Base-by-base conservation (phyloP, 768 basidiomycete genomes). In the Lanmaoa rubissima region DNA sequence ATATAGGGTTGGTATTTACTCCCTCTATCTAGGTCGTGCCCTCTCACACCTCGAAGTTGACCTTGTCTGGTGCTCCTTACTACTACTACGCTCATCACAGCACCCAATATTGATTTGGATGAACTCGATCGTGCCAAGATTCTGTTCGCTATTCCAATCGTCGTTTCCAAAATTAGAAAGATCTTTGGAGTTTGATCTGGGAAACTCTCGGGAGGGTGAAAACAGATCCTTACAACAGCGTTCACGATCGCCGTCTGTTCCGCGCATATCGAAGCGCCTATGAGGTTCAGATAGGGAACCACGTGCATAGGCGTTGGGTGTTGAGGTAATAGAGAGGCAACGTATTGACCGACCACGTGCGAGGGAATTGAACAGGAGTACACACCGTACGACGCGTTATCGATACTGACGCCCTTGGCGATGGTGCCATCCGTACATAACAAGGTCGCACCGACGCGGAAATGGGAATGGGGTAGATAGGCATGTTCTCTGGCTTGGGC, bases 161-260 rank as follows among this genome's bases (percentile, higher is more conserved):
- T 24, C 21, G 21, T 24, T 24, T 28, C 28, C 28, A 28, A 28
- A 28, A 31, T 24, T 24, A 24, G 21, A 24, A 24, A 24, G 21
- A 24, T 24, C 21, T 24, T 24, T 2, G 21, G 21, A 24, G 21
- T 24, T 24, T 24, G 21, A 24, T 24, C 21, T 24, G 21, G n/a
- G n/a, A n/a, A n/a, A n/a, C n/a, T n/a, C n/a, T n/a, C n/a, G n/a
- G n/a, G n/a, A n/a, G n/a, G n/a, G n/a, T n/a, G 21, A 21, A 21
- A 5, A 42, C 13, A 13, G 36, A 24, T 3, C 78, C 90, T 70
- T 62, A 95, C 93, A 38, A 89, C 86, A 31, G 92, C 94, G 69
- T 92, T 95, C 16, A 93, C 88, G 48, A 98, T 78, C 0, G 94
- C 94, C 0, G 94, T 94, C 19, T 91, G 77, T 70, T 98, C 96